Evolutionary conservation across 257 asterid species (phyloP), one percentile per base, ranked within the genome.

Genomic region (Eucommia ulmoides): DNA sequence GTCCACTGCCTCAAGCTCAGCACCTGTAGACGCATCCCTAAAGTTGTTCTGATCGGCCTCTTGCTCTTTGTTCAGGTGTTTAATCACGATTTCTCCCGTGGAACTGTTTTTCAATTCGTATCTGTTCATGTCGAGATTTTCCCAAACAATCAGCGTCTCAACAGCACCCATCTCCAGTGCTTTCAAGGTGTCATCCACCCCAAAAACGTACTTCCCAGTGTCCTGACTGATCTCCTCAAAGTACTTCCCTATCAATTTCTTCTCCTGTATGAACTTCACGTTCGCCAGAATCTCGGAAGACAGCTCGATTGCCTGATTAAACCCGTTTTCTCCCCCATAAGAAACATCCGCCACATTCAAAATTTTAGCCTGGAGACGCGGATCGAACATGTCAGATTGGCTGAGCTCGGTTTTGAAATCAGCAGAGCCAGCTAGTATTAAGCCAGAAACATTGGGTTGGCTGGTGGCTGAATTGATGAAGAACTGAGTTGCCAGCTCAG

Each of bases 151-250:
- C n/a, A 42, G 48, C 0, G 15, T 42, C 20, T 42, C 48, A n/a
- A 42, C 48, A 15, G 48, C 48, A 42, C 48, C 48, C 48, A 42
- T 42, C 9, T 42, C 48, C 20, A 42, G 48, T 16, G 48, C 48
- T 18, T 42, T 42, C 48, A 42, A 42, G n/a, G 48, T 42, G 20
- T 42, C 48, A 42, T 42, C 48, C 19, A 42, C 48, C n/a, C 48
- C 48, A 42, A 42, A 42, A 42, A 42, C 48, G 19, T 42, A 42
- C 48, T 42, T 42, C 20, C 48, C 48, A 3, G 48, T 42, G 19
- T 42, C 48, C 48, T 42, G 48, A 16, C 48, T 42, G 19, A 42
- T 42, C 48, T 42, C 48, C 15, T 42, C 48, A 42, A 42, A 42
- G 48, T 42, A 42, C 19, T 42, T 42, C 3, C 48, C 48, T 2